Evolutionary conservation across 805 yeast species (phyloP).

Genomic region (Myxozyma geophila): DNA sequence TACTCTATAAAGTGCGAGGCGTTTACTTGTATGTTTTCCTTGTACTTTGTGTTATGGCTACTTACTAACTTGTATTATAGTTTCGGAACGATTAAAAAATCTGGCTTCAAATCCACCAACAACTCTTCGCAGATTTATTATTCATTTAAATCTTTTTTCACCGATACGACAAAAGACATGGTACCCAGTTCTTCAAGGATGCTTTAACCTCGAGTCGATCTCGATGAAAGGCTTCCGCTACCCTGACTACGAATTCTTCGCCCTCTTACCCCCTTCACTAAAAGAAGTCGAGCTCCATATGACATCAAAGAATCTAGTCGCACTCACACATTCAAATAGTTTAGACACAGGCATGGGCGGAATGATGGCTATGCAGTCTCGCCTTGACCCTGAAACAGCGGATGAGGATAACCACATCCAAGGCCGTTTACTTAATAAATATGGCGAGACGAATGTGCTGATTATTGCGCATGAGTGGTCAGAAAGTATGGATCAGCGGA

Average conservation of each 20-base stretch:
- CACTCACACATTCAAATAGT: constrained; percentile 11
- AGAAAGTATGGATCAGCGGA: constrained; percentile 9
- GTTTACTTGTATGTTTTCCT: constrained; percentile 23
- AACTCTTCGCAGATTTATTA: constrained; percentile 7
- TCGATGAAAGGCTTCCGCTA: constrained; percentile 32
- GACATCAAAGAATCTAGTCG: constrained; percentile 18
- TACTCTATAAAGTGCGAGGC: constrained; percentile 31
- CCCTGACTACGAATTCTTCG: constrained; percentile 31
- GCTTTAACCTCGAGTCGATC: constrained; percentile 19
- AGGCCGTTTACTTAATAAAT: constrained; percentile 17
- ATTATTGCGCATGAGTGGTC: constrained; percentile 17
- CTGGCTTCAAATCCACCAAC: constrained; percentile 32
- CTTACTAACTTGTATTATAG: not conserved
- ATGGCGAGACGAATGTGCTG: constrained; percentile 19
- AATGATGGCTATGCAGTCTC: constrained; percentile 11
- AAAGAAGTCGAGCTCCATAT: constrained; percentile 26
- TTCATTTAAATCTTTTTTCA: constrained; percentile 26
- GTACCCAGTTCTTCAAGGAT: constrained; percentile 27
- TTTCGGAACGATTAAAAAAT: constrained; percentile 30
- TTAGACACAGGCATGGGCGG: constrained; percentile 29
- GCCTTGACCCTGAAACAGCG: not conserved
- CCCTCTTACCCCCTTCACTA: constrained; percentile 18
- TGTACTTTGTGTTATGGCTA: too few species aligned
- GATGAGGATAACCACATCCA: constrained; percentile 2
- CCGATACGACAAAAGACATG: constrained; percentile 33